These are phyloP conservation scores for Sistotremastrum niveocremeum DNA, from an alignment of 768 basidiomycete species.

Conservation along the genomic window DNA sequence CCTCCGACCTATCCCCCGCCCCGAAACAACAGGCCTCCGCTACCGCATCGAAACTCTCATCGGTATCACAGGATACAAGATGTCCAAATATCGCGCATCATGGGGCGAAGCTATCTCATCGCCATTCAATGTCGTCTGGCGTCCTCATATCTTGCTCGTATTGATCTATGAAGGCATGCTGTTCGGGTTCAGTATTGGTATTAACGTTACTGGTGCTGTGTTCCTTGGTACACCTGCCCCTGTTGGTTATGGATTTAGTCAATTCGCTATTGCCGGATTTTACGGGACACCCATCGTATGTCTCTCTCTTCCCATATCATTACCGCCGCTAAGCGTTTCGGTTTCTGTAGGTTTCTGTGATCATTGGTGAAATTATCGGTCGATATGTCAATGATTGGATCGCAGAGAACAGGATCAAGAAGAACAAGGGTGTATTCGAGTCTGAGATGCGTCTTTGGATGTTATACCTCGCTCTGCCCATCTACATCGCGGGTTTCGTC, in stretches of 20 bases:
- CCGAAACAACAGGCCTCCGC: conserved; percentile 27
- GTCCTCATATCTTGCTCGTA: conserved; percentile 43
- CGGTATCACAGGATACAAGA: conserved; percentile 48
- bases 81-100: conserved; percentile 39
- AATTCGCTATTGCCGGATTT: conserved; percentile 35
- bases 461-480: conserved; percentile 41
- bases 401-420: conserved; percentile 28
- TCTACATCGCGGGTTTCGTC: conserved; percentile 52
- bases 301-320: conserved; percentile 1
- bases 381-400: conserved; percentile 42
- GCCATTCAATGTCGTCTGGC: conserved; percentile 42
- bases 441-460: conserved; percentile 52
- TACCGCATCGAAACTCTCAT: conserved; percentile 45
- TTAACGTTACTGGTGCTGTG: conserved; percentile 53
- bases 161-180: conserved; percentile 42
- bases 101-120: conserved; percentile 34
- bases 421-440: conserved; percentile 45
- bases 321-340: conserved; percentile 1
- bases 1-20: conserved; percentile 33
- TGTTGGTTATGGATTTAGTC: conserved; percentile 38
- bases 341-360: conserved; percentile 31
- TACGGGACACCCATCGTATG: conserved; percentile 44
- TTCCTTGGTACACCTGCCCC: conserved; percentile 46
- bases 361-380: conserved; percentile 39
- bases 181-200: conserved; percentile 54